These are phyloP conservation scores for Pittosporum tobira DNA, from an alignment of 129 eudicot species.

Conservation along the genomic window DNA sequence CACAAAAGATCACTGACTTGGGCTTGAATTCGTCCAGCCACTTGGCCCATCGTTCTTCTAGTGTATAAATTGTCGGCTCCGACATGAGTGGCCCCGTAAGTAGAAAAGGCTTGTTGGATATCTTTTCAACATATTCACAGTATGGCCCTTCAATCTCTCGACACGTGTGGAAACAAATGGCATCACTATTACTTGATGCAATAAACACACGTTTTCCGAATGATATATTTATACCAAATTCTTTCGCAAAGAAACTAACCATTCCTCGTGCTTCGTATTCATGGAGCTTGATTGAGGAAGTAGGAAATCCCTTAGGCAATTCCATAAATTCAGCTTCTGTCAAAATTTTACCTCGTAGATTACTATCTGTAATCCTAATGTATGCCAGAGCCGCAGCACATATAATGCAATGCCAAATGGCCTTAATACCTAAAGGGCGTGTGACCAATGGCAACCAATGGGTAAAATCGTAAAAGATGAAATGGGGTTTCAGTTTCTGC, in stretches of 20 bases:
- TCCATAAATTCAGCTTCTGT: constrained; percentile 23
- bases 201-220: no score
- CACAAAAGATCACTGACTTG: no score
- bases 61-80: not conserved
- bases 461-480: no score
- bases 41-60: no score
- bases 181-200: constrained; percentile 24
- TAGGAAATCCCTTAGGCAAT: constrained; percentile 23
- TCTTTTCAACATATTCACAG: constrained; percentile 28
- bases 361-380: constrained; percentile 28
- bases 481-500: no score
- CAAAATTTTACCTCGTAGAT: constrained; percentile 16
- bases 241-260: constrained; percentile 20
- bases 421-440: no score
- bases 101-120: constrained; percentile 31
- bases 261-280: constrained; percentile 25
- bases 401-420: constrained; percentile 34
- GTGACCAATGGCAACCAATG: no score
- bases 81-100: no score
- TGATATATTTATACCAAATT: no score
- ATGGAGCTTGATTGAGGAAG: constrained; percentile 29
- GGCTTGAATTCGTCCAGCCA: no score
- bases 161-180: constrained; percentile 36
- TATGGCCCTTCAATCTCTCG: constrained; percentile 34
- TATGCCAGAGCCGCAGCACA: constrained; percentile 31